Base-by-base conservation (phyloP, 306 rosid genomes). In the Pterocarpus santalinus region DNA sequence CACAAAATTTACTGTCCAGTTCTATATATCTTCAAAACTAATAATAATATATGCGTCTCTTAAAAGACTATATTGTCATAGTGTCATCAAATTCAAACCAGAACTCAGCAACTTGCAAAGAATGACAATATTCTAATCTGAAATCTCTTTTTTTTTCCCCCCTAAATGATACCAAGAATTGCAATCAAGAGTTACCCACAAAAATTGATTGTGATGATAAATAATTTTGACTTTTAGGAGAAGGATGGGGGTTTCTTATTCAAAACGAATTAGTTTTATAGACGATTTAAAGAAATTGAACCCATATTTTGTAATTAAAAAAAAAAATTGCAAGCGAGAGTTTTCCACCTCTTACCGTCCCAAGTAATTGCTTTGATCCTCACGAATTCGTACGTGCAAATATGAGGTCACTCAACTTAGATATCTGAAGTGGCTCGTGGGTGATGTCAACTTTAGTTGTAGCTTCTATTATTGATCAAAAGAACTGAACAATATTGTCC, bases 401-500 rank as follows among this genome's bases (percentile, higher is more conserved):
- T 15, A 28, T 75, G 61, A 61, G 2, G 47, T 77, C 55, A 65
- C 34, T 76, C 63, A 13, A 36, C 11, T 2, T 6, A 36, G 36
- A 35, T 58, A 55, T 53, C 51, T 16, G 63, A 2, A 55, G 52
- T 35, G 30, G 32, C 52, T 66, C 30, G 7, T 16, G 6, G 22
- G 12, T 72, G 78, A 38, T 73, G 66, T 22, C 66, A 61, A 1
- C n/a, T 61, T 61, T 10, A 61, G 10, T 58, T 58, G 35, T 61
- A 61, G 36, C 39, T 61, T 9, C 39, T 10, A 32, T 63, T 10
- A 12, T 61, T 34, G 44, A 63, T 63, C 17, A 63, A 13, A 63
- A 33, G 6, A 32, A 63, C 17, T 10, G 6, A 32, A 62, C 16
- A 62, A 4, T 9, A 8, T 62, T 62, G n/a, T 9, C 35, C 33